Base-by-base conservation (phyloP, 306 rosid species). In the Lathyrus aphaca region DNA sequence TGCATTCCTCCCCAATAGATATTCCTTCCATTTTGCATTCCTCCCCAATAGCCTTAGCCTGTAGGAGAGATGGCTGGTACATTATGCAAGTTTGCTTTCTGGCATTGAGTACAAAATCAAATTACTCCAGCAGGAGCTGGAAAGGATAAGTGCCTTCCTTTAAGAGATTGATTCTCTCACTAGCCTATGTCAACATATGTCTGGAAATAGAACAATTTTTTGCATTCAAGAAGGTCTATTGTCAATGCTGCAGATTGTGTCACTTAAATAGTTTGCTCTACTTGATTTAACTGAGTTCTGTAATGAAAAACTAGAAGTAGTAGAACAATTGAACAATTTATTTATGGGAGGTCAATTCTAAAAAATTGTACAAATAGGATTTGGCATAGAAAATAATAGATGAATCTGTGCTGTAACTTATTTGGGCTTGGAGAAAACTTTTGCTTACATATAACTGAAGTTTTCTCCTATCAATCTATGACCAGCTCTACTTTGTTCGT, bases 381-480 rank as follows among this genome's bases (percentile, higher is more conserved):
- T 30, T 23, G 23, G 66, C 21, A 10, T 38, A 7, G 44, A 50
- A 49, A 11, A 25, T 50, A 72, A 66, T 57, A 40, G 12, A 39
- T 49, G 32, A 70, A 57, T 78, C 19, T 55, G 37, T 38, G 16
- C 65, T 9, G 21, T 48, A 35, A 49, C 69, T 18, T 73, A 62
- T 40, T 17, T 39, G 65, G 58, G 69, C 66, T 40, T 72, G 25
- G 57, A 55, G 54, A 37, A 46, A 54, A 21, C 53, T 21, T 32
- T 32, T 32, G 64, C 60, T 40, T 72, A 17, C 49, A 55, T 46
- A 37, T 55, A 54, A 21, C 45, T 21, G 13, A 30, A 50, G 2
- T 72, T 61, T 53, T 51, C 66, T 12, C 50, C 54, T 45, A 23
- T 75, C 61, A 45, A 43, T 71, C 29, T 27, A 4, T 51, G 57